Percentiles rank a stretch among this genome's conserved stretches.
phyloP scores from a whole-genome alignment of 306 rosid species.

The Canavalia gladiata region DNA sequence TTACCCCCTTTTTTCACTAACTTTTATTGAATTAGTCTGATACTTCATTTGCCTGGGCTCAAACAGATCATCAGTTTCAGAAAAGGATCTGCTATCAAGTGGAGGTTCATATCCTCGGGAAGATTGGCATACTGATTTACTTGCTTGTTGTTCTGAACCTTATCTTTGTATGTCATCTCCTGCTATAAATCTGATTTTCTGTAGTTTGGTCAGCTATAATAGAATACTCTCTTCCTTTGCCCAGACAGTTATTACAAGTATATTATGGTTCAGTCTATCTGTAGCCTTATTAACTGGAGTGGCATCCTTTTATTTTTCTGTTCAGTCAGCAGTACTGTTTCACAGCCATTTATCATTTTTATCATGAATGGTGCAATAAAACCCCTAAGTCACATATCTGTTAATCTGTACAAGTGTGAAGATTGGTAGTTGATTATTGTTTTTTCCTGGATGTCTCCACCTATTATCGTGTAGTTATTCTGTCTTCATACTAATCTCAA shows the following conservation, averaged over 20 bases:
- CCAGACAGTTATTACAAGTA: not conserved
- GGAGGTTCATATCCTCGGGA: constrained; percentile 70
- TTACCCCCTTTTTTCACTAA: constrained; percentile 17
- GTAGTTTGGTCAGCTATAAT: not conserved
- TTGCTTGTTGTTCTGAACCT: constrained; percentile 94
- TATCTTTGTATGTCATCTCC: constrained; percentile 75
- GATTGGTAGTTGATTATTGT: not conserved
- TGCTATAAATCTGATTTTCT: constrained; percentile 23
- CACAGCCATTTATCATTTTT: not conserved
- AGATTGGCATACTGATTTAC: constrained; percentile 95
- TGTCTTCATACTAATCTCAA: constrained; percentile 10
- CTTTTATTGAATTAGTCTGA: constrained; percentile 40
- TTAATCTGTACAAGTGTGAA: not conserved
- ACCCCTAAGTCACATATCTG: not conserved
- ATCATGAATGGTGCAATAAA: not conserved
- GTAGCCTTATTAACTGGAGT: constrained; percentile 16
- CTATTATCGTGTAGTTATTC: not conserved
- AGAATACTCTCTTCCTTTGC: not conserved
- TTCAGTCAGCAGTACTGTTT: not conserved
- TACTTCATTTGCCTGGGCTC: constrained; percentile 44
- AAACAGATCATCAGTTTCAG: constrained; percentile 67
- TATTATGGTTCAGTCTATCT: constrained; percentile 11
- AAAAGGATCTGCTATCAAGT: constrained; percentile 67
- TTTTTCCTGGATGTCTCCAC: not conserved
- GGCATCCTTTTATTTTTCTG: constrained; percentile 18